These are phyloP conservation scores for Ogataea chonburiensis DNA, from an alignment of 805 yeast genomes.

Conservation along the genomic window DNA sequence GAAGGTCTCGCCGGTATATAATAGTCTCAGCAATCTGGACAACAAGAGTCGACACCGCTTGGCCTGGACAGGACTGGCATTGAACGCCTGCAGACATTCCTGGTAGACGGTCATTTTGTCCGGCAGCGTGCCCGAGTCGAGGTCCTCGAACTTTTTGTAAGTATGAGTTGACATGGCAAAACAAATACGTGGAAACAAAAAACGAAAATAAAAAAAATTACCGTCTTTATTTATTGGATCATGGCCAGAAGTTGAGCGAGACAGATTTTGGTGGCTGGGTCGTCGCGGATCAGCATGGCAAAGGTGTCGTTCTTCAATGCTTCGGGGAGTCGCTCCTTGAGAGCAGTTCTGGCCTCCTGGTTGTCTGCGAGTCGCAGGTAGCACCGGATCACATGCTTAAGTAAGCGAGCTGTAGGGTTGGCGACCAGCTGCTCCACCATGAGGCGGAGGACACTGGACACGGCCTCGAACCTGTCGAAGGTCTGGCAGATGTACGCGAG, in stretches of 20 bases:
- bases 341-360: constrained; percentile 82
- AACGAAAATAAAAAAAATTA: constrained; percentile 9
- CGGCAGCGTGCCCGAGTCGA: constrained; percentile 64
- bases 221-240: constrained; percentile 5
- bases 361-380: constrained; percentile 88
- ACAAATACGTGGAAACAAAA: constrained; percentile 16
- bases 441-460: constrained; percentile 74
- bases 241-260: constrained; percentile 74
- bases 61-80: constrained; percentile 85
- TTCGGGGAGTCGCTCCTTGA: constrained; percentile 80
- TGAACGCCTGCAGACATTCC: constrained; percentile 90
- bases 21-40: constrained; percentile 76
- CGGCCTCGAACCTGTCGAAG: constrained; percentile 91
- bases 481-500: constrained; percentile 92
- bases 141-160: constrained; percentile 81
- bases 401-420: constrained; percentile 75
- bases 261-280: constrained; percentile 82
- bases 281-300: constrained; percentile 75
- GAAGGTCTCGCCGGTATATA: constrained; percentile 84
- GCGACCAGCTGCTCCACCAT: constrained; percentile 86
- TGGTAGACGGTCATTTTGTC: constrained; percentile 98
- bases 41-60: constrained; percentile 80
- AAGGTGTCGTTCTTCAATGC: constrained; percentile 87
- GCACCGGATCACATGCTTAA: constrained; percentile 93
- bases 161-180: constrained; percentile 71